Percentiles rank a stretch among this genome's conserved stretches.
These are phyloP conservation scores for Podospora pseudopauciseta DNA, from an alignment of 495 filamentous ascomycete genomes.

Conservation along the genomic window DNA sequence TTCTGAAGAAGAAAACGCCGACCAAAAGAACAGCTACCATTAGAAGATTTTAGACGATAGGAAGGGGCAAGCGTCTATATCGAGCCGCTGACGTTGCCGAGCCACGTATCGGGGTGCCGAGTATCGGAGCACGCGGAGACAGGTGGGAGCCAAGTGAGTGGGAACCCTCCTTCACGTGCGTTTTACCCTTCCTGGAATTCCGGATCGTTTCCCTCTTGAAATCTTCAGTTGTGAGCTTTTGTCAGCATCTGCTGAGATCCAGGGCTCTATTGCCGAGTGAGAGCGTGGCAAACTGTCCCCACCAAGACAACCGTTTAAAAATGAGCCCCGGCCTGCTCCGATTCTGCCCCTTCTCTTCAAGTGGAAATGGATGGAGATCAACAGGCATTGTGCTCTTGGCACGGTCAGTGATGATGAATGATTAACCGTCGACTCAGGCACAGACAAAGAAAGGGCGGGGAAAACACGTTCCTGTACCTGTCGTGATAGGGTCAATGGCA, in stretches of 20 bases:
- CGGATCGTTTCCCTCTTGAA: neutral
- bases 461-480: neutral
- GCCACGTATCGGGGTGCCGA: neutral
- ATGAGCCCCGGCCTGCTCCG: neutral
- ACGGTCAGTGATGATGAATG: neutral
- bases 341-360: neutral
- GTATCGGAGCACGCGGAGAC: neutral
- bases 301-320: neutral
- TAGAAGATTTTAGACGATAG: neutral
- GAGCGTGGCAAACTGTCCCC: constrained; percentile 9
- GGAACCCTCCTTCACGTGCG: neutral
- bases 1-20: neutral
- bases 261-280: constrained; percentile 1
- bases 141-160: neutral
- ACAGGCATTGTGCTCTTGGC: constrained; percentile 1
- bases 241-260: constrained; percentile 9
- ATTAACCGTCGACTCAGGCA: neutral
- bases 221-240: neutral
- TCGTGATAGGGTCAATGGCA: neutral
- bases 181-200: constrained; percentile 14
- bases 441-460: neutral
- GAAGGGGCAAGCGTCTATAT: neutral
- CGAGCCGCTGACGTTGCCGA: constrained; percentile 2
- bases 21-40: neutral
- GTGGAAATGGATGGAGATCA: neutral